phyloP scores from a whole-genome alignment of 1,139 yeast species.

The Diutina catenulata region DNA sequence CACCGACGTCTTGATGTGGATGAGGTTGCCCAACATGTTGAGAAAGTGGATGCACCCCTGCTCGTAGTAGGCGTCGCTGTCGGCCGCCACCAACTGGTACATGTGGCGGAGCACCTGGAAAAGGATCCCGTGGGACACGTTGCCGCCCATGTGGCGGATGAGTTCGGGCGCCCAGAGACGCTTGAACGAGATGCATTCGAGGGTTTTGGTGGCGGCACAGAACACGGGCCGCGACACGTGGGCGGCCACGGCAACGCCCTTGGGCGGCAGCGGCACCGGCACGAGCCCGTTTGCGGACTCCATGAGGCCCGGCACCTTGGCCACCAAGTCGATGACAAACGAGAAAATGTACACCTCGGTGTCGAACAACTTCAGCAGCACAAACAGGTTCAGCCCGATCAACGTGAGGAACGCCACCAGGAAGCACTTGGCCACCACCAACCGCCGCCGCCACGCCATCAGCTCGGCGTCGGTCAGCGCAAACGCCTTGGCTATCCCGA shows the following conservation, averaged over 20 bases:
- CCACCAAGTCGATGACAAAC: conserved; percentile 56
- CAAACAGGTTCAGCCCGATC: conserved; percentile 38
- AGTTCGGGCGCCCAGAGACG: conserved; percentile 70
- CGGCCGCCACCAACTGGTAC: conserved; percentile 31
- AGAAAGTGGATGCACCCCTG: conserved; percentile 44
- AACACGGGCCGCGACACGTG: conserved; percentile 46
- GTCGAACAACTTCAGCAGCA: conserved; percentile 58
- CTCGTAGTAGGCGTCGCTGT: conserved; percentile 25
- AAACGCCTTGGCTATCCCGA: conserved; percentile 64
- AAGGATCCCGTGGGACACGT: conserved; percentile 74
- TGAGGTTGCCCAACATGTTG: conserved; percentile 44
- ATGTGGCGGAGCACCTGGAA: conserved; percentile 62
- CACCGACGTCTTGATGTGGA: conserved; percentile 41
- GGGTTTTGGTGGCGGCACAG: conserved; percentile 51
- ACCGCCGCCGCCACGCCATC: conserved; percentile 41
- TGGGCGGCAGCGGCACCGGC: no score
- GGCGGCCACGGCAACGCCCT: no score
- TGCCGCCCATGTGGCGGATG: conserved; percentile 76
- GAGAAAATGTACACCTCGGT: conserved; percentile 66
- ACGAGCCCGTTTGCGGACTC: no score
- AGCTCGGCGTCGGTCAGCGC: conserved; percentile 44
- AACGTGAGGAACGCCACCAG: conserved; percentile 49
- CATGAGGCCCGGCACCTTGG: no score
- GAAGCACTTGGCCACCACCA: conserved; percentile 53
- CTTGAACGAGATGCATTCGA: conserved; percentile 61